Base-by-base conservation (phyloP, 1,284 basidiomycete species). In the Omphalotus olearius region DNA sequence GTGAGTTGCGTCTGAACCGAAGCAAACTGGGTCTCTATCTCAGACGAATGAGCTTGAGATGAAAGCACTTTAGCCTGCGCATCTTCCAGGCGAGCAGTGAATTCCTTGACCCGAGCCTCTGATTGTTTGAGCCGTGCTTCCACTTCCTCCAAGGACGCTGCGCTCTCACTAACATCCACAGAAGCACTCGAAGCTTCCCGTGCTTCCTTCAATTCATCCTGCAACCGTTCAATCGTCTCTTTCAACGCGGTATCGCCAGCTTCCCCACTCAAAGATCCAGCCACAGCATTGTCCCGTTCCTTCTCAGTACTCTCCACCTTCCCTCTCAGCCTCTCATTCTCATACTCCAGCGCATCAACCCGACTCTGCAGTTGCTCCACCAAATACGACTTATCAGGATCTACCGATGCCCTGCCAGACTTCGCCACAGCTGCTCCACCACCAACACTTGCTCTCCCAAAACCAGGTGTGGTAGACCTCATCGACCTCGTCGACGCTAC, bases 261-360 rank as follows among this genome's bases (percentile, higher is more conserved):
- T 25, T 18, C 25, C 18, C 23, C 28, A 33, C 13, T 9, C 13
- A 33, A 33, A 10, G 30, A 33, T 13, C 30, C 30, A 33, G 30
- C 30, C 30, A 33, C 7, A 33, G 69, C 60, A 41, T 77, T 71
- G 33, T 73, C 65, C 43, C 75, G 68, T 1, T 72, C 69, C 26
- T 74, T 73, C 57, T 82, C 79, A 44, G 78, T 70, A 28, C 68
- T 65, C 57, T 80, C 78, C 16, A 78, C 65, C 55, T 76, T 75
- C 46, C 71, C 58, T 48, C 64, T 69, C 48, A 74, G 67, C 26
- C 68, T 66, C 52, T 70, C 69, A 52, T 76, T 82, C 59, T 88
- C 86, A 42, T 78, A 76, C 59, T 84, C 78, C 7, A 84, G 66
- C 1, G 74, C 73, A 50, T 78, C 74, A 33, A 86, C 60, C 17